Evolutionary conservation across 2,329 filamentous ascomycete species (phyloP), one percentile per base, ranked within the genome.

Genomic region (Alternaria ventricosa): DNA sequence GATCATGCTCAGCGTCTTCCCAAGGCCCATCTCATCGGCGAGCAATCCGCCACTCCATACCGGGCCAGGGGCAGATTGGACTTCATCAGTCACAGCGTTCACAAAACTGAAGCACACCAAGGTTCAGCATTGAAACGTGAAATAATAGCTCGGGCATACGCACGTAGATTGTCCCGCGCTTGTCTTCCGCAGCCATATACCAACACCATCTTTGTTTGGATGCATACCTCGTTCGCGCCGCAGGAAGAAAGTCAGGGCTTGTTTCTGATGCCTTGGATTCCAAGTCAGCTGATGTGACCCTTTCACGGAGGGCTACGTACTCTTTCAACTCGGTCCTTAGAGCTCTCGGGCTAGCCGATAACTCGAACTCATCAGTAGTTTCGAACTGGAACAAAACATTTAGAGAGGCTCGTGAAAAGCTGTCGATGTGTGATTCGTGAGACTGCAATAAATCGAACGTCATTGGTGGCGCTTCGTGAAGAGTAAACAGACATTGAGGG

Each of bases 1-100:
- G 20, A 71, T 69, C 56, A 71, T 69, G 45, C 61, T 66, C 13
- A 66, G 61, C 30, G 66, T 63, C 27, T 71, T 71, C 0, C 66
- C 66, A 51, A 71, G 49, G 1, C 68, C 68, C 66, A 71, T 71
- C 2, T 53, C 51, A 18, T 69, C 68, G 11, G 68, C 66, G 10
- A 71, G 44, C 10, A 70, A 44, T 6, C 63, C 67, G 3, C 66
- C 62, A 30, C 27, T 1, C 18, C 25, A 53, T 5, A 25, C 13
- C 18, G 53, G 53, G n/a, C 53, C 53, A 11, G 53, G 53, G 6
- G 15, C 9, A 11, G 25, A 28, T 53, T 13, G 30, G 3, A 27
- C 33, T 18, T 53, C 18, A 20, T 27, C 56, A 15, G 33, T 53
- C 22, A 58, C 8, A 50, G 47, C 18, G n/a, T 27, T 50, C 20